Conservation (phyloP, 2,329 filamentous ascomycete genomes). For the Magnaporthiopsis rhizophila region DNA sequence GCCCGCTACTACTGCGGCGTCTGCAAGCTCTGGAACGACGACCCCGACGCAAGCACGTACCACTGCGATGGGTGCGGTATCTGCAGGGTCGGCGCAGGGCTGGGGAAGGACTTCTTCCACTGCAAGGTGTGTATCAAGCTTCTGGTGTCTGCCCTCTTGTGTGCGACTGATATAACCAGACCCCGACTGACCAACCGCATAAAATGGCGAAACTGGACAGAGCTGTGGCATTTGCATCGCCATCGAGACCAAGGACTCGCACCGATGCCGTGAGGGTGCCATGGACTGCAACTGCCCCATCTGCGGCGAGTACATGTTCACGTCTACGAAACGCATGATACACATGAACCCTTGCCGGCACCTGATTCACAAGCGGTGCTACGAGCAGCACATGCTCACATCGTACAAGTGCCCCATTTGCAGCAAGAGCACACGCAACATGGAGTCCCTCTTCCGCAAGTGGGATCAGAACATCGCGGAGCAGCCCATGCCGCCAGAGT, state of each 20-base stretch:
- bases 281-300: constrained; percentile 96
- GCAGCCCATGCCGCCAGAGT: constrained; percentile 89
- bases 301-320: constrained; percentile 94
- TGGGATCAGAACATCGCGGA: constrained; percentile 77
- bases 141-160: neutral
- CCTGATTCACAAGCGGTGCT: constrained; percentile 87
- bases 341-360: constrained; percentile 87
- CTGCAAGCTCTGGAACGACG: constrained; percentile 97
- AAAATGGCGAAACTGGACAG: neutral
- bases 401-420: constrained; percentile 97
- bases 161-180: neutral
- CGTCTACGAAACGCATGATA: constrained; percentile 77
- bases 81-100: constrained; percentile 78
- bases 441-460: constrained; percentile 91
- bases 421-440: constrained; percentile 93
- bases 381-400: constrained; percentile 76
- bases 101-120: constrained; percentile 96
- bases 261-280: constrained; percentile 89
- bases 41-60: constrained; percentile 84
- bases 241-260: constrained; percentile 73
- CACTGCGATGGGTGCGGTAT: constrained; percentile 96
- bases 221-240: constrained; percentile 88
- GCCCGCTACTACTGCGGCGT: constrained; percentile 90
- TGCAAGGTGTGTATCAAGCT: constrained; percentile 66
- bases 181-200: neutral